Evolutionary conservation across 306 rosid species (phyloP).

Genomic region (Inga laurina): DNA sequence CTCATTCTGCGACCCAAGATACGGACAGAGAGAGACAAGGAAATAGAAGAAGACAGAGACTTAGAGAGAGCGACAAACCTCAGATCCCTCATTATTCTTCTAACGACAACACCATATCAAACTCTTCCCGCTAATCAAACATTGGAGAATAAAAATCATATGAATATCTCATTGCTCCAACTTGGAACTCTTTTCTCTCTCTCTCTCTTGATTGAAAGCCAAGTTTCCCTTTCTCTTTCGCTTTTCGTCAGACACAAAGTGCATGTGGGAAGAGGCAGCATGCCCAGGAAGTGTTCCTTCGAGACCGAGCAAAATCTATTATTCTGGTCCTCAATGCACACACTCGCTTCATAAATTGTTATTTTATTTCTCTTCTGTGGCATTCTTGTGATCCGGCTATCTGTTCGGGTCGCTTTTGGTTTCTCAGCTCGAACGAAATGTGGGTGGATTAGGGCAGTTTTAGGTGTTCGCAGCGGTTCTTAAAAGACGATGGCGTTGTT

Average conservation of each 20-base stretch:
- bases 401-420: slow-evolving; percentile 16
- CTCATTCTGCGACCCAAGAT: neutral
- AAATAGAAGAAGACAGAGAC: slow-evolving; percentile 17
- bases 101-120: slow-evolving; percentile 27
- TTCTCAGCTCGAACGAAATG: slow-evolving; percentile 44
- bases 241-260: slow-evolving; percentile 43
- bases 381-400: slow-evolving; percentile 39
- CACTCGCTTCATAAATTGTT: slow-evolving; percentile 53
- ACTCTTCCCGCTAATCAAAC: slow-evolving; percentile 28
- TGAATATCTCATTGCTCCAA: slow-evolving; percentile 23
- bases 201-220: slow-evolving; percentile 74
- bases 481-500: slow-evolving; percentile 75
- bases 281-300: slow-evolving; percentile 59
- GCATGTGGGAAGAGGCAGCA: slow-evolving; percentile 55
- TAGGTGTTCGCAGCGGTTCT: slow-evolving; percentile 52
- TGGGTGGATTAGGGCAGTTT: slow-evolving; percentile 39
- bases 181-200: slow-evolving; percentile 26
- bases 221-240: slow-evolving; percentile 49
- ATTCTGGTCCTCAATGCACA: slow-evolving; percentile 55
- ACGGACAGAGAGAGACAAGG: slow-evolving; percentile 22
- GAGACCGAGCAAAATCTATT: slow-evolving; percentile 67
- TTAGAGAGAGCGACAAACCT: slow-evolving; percentile 58
- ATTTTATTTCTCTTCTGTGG: slow-evolving; percentile 34
- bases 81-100: slow-evolving; percentile 44
- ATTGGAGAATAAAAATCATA: slow-evolving; percentile 18